Evolutionary conservation across 768 basidiomycete genomes (phyloP), one percentile per base, ranked within the genome.

Genomic region (Cyclocybe aegerita): DNA sequence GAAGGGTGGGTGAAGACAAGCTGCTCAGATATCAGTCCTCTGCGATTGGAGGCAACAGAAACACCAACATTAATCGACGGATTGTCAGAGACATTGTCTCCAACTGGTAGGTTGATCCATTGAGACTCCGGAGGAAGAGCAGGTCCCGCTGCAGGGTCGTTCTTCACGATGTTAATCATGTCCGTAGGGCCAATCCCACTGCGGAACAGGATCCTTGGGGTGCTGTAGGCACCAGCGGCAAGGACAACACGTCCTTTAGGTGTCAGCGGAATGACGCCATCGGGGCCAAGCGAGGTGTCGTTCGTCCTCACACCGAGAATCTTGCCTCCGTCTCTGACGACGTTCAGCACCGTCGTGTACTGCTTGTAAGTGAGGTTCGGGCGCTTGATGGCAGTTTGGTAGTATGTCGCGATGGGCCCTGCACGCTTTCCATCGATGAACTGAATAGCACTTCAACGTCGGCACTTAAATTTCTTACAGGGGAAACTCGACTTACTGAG

Each of bases 251-350:
- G 77, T n/a, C 83, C 83, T 23, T 72, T 72, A 7, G 75, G 60
- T 31, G 70, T 83, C 40, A 85, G 66, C 9, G 80, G 76, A 16
- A 81, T 67, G 61, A 84, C 56, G 36, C 83, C 82, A 47, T 79
- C 69, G 12, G 79, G 77, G 3, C 81, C 82, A 35, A 82, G 65
- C 4, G 75, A 69, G 4, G 78, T 76, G 60, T 85, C 75, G 68
- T 84, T 82, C 17, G 82, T 83, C 61, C 77, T 72, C 15, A 85
- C 82, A 57, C 83, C 82, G 32, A 74, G 76, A 58, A 85, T 80
- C 42, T 69, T 66, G 23, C 75, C 64, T 36, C 82, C 80, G 53
- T 80, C 80, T 39, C 83, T 81, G 23, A 79, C 76, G 46, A 85
- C 76, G 58, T 77, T 76, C 16, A 68, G 65, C 37, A 79, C 83